Base-by-base conservation (phyloP, 2,329 filamentous ascomycete genomes). In the Fusarium transvaalense region DNA sequence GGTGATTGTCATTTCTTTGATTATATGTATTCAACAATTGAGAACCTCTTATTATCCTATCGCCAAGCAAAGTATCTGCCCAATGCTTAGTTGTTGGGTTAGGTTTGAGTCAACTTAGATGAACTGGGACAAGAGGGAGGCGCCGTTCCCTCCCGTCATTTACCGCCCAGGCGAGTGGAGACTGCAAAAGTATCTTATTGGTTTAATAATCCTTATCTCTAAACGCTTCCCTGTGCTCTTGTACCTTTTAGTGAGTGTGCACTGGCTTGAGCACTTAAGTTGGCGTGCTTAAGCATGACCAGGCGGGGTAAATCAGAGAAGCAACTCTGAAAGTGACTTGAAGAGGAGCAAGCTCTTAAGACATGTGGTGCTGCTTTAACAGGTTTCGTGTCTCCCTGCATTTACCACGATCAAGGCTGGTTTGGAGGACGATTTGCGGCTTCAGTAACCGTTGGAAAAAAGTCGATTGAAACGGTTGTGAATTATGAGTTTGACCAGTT, bases 331-430 rank as follows among this genome's bases (percentile, higher is more conserved):
- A 46, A 72, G 66, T 59, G 69, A 74, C 73, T 69, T 73, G 35
- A 14, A 29, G 53, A 52, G 46, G 62, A 64, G 57, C 59, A 51
- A 43, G 63, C 53, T 57, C 35, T 66, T 66, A 58, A 72, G 69
- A 74, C 64, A 71, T 52, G 58, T 48, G 47, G 34, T 57, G 69
- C 72, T 65, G 72, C 72, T 74, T 74, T 74, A 68, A 71, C 48
- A 21, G 7, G 15, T 41, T 55, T 50, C 54, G 35, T 43, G 35
- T 57, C 31, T 39, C 52, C 54, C 39, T 61, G 59, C 66, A 67
- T 52, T 31, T 27, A n/a, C 23, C 5, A 31, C 17, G 35, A 6
- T 25, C 15, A 55, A 43, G 43, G 31, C 15, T 37, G 13, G 31
- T 15, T 43, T 34, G 19, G 19, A 42, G 10, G 23, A 17, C 51